phyloP scores from a whole-genome alignment of 73 alveolate genomes.

The Uronychia binucleata region DNA sequence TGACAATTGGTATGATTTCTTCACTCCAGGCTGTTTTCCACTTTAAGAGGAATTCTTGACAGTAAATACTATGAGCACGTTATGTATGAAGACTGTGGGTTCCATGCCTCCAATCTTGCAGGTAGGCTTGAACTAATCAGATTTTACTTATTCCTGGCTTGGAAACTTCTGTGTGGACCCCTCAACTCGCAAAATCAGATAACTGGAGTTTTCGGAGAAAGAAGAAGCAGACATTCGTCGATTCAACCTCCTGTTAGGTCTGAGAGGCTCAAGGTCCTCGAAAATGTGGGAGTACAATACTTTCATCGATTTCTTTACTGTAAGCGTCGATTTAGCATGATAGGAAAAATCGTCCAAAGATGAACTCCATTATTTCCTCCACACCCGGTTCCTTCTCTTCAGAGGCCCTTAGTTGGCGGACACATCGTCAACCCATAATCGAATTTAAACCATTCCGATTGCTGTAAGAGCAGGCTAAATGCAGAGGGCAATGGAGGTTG shows the following conservation, averaged over 20 bases:
- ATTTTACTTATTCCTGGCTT: slow-evolving; percentile 82
- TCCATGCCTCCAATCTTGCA: slow-evolving; percentile 24
- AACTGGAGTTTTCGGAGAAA: slow-evolving; percentile 39
- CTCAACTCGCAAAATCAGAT: slow-evolving; percentile 49
- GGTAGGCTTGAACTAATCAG: slow-evolving; percentile 52
- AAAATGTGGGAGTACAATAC: slow-evolving; percentile 79
- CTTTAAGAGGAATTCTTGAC: slow-evolving; percentile 74
- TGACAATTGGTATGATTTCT: slow-evolving; percentile 60
- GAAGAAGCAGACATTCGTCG: slow-evolving; percentile 64
- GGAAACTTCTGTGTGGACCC: slow-evolving; percentile 70
- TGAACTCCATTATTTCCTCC: slow-evolving; percentile 77
- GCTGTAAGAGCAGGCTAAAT: neutral
- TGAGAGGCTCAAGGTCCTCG: slow-evolving; percentile 28
- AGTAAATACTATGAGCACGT: slow-evolving; percentile 76
- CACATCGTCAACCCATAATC: neutral
- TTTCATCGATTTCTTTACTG: slow-evolving; percentile 71
- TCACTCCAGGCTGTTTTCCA: neutral
- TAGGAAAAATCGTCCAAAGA: slow-evolving; percentile 71
- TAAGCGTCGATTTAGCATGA: slow-evolving; percentile 14
- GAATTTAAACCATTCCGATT: neutral
- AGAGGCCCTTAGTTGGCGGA: slow-evolving; percentile 69
- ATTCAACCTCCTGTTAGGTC: slow-evolving; percentile 66
- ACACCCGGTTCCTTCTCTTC: slow-evolving; percentile 69
- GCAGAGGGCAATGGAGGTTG: neutral
- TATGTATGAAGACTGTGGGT: slow-evolving; percentile 43